Base-by-base conservation (phyloP, 2,329 filamentous ascomycete genomes). In the Trichoderma sp. region DNA sequence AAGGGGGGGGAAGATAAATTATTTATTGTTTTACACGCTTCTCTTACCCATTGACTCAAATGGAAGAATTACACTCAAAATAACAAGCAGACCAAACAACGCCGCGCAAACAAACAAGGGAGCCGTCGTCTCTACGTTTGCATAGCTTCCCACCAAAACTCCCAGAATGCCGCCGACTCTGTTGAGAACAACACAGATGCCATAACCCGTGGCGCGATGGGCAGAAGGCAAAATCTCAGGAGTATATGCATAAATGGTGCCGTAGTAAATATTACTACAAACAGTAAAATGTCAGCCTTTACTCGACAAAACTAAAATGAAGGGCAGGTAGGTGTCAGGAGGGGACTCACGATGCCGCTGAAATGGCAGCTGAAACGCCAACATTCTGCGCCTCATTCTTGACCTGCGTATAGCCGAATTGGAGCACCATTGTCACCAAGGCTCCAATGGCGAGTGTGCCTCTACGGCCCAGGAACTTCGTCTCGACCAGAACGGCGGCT, bases 341-440 rank as follows among this genome's bases (percentile, higher is more conserved):
- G 2, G 1, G 12, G 18, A 72, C 72, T 64, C 36, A 73, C 72
- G 72, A 72, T 39, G 72, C 72, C 7, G 72, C 64, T 18, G 70
- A 72, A 28, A 73, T 72, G 12, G 72, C 70, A 15, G 72, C 57
- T 24, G 72, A 73, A 14, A 73, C 70, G 5, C 72, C 72, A 9
- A 73, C 57, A 43, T 72, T 72, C 57, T 72, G 72, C 28, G 64
- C 72, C 24, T 58, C 63, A 24, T 63, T 73, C 34, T 66, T 73
- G 21, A 73, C 71, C 51, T 73, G 70, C 28, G 72, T 72, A 30
- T 73, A 73, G 6, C 70, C 72, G 70, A 73, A 73, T 4, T 73
- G 72, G 18, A 73, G 43, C 21, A 73, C 58, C 58, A 73, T 72
- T 3, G 70, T 70, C 9, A 61, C 53, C 7, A 73, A 12, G 2